A percentile compares a stretch with the other conserved stretches of the same genome.
Conservation (phyloP, 164 flowering plant species). For the Magnolia changhungtana region DNA sequence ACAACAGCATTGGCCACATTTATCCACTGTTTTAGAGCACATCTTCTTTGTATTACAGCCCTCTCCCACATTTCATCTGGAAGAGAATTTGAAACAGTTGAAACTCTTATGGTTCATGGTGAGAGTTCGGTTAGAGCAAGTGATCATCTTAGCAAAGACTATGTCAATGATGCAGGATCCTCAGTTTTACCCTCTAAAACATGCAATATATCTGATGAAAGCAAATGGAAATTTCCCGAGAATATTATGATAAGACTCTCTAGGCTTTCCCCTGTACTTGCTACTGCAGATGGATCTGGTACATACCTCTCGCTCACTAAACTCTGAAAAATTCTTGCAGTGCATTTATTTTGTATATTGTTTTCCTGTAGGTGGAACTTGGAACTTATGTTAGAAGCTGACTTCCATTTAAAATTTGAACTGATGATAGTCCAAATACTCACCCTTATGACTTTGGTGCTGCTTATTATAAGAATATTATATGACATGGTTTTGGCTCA, state of each 20-base stretch:
- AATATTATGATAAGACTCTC: constrained; percentile 39
- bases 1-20: constrained; percentile 43
- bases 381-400: constrained; percentile 55
- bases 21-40: constrained; percentile 33
- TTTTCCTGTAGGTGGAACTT: constrained; percentile 46
- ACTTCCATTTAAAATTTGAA: constrained; percentile 37
- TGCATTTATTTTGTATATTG: not conserved
- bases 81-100: constrained; percentile 22
- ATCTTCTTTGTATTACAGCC: constrained; percentile 23
- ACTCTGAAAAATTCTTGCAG: not conserved
- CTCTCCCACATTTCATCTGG: constrained; percentile 25
- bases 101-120: constrained; percentile 8
- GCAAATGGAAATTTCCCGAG: constrained; percentile 31
- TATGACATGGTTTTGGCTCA: too few relatives aligned
- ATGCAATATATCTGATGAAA: constrained; percentile 10
- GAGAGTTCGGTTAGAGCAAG: constrained; percentile 12
- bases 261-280: constrained; percentile 45
- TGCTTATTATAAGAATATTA: too few relatives aligned
- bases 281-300: constrained; percentile 58
- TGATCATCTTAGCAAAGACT: constrained; percentile 14
- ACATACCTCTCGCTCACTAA: not conserved
- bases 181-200: constrained; percentile 8
- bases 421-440: too few relatives aligned
- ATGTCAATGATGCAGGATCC: constrained; percentile 13
- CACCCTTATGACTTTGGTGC: too few relatives aligned